Evolutionary conservation across 148 eudicot genomes (phyloP).

Genomic region (Suaeda aralocaspica): DNA sequence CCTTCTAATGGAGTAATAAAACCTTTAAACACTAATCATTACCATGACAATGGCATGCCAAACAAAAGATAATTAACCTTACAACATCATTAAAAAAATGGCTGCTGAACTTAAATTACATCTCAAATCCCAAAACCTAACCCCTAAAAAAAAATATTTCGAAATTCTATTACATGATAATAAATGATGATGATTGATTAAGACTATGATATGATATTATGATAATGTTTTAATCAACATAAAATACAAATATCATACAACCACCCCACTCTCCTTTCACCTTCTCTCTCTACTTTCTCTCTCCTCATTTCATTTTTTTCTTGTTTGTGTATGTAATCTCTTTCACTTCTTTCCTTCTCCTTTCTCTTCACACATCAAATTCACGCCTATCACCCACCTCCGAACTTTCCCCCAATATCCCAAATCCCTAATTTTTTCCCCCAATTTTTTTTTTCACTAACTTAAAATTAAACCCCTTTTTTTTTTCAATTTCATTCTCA

Average conservation of each 20-base stretch:
- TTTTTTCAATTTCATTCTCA: constrained; percentile 12
- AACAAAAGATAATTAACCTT: background rate
- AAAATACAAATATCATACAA: constrained; percentile 14
- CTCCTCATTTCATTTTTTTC: background rate
- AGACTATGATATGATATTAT: background rate
- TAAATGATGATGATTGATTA: constrained; percentile 14
- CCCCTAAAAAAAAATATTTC: background rate
- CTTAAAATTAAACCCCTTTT: background rate
- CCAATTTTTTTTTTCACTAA: constrained; percentile 1
- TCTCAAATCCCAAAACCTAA: no score
- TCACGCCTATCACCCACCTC: constrained; percentile 35
- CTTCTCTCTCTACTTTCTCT: constrained; percentile 1
- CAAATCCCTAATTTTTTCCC: constrained; percentile 7
- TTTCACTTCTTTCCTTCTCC: constrained; percentile 25
- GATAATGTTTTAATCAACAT: background rate
- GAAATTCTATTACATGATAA: constrained; percentile 2
- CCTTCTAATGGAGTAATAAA: no score
- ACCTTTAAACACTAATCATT: background rate
- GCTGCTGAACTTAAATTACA: background rate
- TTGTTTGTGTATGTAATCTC: background rate
- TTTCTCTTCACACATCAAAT: constrained; percentile 30
- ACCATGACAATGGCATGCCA: background rate
- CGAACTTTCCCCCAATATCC: constrained; percentile 20
- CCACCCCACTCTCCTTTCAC: constrained; percentile 14
- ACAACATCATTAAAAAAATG: background rate